Base-by-base conservation (phyloP, 2,329 filamentous ascomycete genomes). In the Pyrenophora graminea region DNA sequence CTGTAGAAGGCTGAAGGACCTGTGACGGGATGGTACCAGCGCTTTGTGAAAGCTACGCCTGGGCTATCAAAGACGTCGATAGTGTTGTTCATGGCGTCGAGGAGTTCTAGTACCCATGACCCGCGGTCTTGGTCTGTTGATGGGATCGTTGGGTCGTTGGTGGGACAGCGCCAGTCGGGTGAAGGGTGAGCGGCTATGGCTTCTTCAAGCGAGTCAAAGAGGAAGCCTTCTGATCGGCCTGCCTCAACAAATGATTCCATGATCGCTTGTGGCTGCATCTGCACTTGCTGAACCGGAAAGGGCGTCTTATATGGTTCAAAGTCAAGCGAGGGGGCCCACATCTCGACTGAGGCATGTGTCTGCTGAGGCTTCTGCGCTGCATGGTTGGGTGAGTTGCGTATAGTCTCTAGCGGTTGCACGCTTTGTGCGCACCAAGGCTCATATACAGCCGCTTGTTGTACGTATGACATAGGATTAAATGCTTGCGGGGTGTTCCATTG, bases 21-120 rank as follows among this genome's bases (percentile, higher is more conserved):
- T 4, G 12, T 52, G 12, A 18, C 6, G 6, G 49, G 34, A 15
- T 19, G 36, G 33, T 23, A 8, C 41, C 45, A 55, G 9, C 31
- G 40, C 19, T 36, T 34, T 31, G 37, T 10, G 17, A 54, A 47
- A 1, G 23, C 30, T 15, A 21, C 2, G 17, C 25, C 37, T 12
- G 23, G 23, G 2, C 18, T 43, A 30, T 48, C 46, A 12, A 37
- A 13, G 3, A 45, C 40, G 15, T 47, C 17, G 13, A 18, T 5
- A 3, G 39, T 6, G 17, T 53, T 53, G 36, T 45, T 50, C 9
- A 56, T n/a, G 15, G 45, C 45, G 18, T 25, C n/a, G 4, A 56
- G 21, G 6, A 56, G 49, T 10, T 33, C 32, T n/a, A 10, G 12
- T n/a, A 46, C 32, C 36, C 39, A 56, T 31, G 36, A 2, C 9